Evolutionary conservation across 2,329 filamentous ascomycete genomes (phyloP).

Genomic region (Ascochyta viciae-villosae): DNA sequence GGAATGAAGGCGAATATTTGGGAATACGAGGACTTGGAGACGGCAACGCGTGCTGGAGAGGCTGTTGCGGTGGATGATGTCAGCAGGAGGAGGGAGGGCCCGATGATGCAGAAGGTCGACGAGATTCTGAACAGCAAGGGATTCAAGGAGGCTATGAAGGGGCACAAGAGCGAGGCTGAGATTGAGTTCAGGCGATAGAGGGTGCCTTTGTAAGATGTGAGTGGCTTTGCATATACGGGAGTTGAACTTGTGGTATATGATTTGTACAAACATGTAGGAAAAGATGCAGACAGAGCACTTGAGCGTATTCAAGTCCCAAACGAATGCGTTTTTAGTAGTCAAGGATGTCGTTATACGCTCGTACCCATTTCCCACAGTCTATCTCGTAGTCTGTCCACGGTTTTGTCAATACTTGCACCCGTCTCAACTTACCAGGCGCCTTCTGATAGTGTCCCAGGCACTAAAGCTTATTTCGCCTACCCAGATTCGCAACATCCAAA

Average conservation of each 20-base stretch:
- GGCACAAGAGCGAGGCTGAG: slow-evolving; percentile 22
- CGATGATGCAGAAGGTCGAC: slow-evolving; percentile 45
- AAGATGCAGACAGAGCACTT: background rate
- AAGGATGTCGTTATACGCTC: background rate
- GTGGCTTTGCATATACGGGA: background rate
- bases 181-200: slow-evolving; percentile 34
- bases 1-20: slow-evolving; percentile 99
- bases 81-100: slow-evolving; percentile 39
- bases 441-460: too few relatives aligned
- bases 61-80: slow-evolving; percentile 36
- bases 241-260: background rate
- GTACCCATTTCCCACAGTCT: too few relatives aligned
- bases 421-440: too few relatives aligned
- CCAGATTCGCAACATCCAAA: too few relatives aligned
- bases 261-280: slow-evolving; percentile 18
- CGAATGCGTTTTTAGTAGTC: background rate
- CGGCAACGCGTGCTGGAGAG: slow-evolving; percentile 38
- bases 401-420: too few relatives aligned
- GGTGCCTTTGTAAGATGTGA: slow-evolving; percentile 10
- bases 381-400: too few relatives aligned
- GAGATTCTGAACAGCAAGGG: slow-evolving; percentile 41
- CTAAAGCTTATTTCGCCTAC: too few relatives aligned
- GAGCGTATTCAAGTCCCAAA: background rate
- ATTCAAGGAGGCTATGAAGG: slow-evolving; percentile 45
- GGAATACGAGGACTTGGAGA: slow-evolving; percentile 76